Conservation (phyloP, 306 rosid species). For the Crotalaria pallida region DNA sequence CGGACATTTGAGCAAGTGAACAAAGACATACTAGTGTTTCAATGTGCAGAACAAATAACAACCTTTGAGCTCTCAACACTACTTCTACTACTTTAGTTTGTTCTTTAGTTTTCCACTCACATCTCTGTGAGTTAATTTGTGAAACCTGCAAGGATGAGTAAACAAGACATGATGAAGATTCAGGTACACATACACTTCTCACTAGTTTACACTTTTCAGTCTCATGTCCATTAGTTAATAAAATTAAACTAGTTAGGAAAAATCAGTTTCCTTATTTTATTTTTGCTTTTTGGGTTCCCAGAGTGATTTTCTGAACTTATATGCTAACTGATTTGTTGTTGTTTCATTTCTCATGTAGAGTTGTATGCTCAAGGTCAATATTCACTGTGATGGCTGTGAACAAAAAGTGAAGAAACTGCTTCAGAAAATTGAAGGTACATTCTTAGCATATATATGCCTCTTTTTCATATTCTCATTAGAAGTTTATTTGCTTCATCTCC, state of each 20-base stretch:
- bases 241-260: background rate
- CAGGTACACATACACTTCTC: conserved; percentile 47
- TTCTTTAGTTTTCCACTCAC: conserved; percentile 15
- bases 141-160: conserved; percentile 47
- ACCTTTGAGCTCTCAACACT: conserved; percentile 25
- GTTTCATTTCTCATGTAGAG: conserved; percentile 40
- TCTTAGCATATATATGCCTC: background rate
- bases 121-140: conserved; percentile 1
- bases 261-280: background rate
- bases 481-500: background rate
- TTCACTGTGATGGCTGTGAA: conserved; percentile 86
- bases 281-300: background rate
- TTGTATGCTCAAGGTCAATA: conserved; percentile 68
- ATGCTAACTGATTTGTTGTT: conserved; percentile 1
- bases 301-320: background rate
- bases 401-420: conserved; percentile 72
- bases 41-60: conserved; percentile 36
- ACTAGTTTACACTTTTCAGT: conserved; percentile 5
- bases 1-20: conserved; percentile 33
- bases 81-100: background rate
- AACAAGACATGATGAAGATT: conserved; percentile 68
- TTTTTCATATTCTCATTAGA: background rate
- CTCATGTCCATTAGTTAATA: background rate
- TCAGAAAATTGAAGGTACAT: conserved; percentile 83
- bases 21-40: conserved; percentile 29